Base-by-base conservation (phyloP, 352 stramenopile genomes). In the Salisapilia sapeloensis region DNA sequence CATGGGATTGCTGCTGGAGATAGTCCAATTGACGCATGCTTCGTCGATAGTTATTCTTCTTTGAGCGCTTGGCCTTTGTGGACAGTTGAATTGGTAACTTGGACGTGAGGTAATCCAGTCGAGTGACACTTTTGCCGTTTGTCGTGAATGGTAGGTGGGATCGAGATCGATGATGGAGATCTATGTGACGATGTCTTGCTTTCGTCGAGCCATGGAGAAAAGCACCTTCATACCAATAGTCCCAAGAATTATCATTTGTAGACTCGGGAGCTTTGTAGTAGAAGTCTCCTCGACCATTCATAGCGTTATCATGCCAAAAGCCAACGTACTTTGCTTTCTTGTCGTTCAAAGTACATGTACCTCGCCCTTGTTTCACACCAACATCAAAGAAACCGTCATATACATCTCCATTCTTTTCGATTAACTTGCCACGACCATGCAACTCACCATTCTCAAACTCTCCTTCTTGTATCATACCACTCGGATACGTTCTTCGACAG, bases 161-260 rank as follows among this genome's bases (percentile, higher is more conserved):
- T 12, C 24, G 39, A 18, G 36, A 37, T 2, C 19, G 11, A 20
- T 53, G 38, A n/a, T 67, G 44, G 8, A 80, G 35, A 24, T 76
- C 56, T 6, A 61, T 56, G 40, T 72, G 51, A 0, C 63, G 67
- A 22, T 83, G 63, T 13, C 61, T 48, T 12, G 59, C 53, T 15
- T 60, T 60, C 27, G 55, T 77, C 40, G 74, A 50, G 33, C 60
- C 60, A 24, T 75, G 46, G 15, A 72, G 41, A 33, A 80, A 80
- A n/a, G 46, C 60, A 8, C 63, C 67, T 75, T 83, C 67, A 35
- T 83, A 83, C 60, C 51, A 74, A 22, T 67, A 78, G 17, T 75
- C 61, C 55, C 60, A 75, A 4, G 52, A 41, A 8, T 53, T 19
- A 14, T 26, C 3, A 10, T 12, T 4, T 27, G 4, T 24, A 22